Base-by-base conservation (phyloP, 352 stramenopile genomes). In the Pilasporangium apinafurcum region DNA sequence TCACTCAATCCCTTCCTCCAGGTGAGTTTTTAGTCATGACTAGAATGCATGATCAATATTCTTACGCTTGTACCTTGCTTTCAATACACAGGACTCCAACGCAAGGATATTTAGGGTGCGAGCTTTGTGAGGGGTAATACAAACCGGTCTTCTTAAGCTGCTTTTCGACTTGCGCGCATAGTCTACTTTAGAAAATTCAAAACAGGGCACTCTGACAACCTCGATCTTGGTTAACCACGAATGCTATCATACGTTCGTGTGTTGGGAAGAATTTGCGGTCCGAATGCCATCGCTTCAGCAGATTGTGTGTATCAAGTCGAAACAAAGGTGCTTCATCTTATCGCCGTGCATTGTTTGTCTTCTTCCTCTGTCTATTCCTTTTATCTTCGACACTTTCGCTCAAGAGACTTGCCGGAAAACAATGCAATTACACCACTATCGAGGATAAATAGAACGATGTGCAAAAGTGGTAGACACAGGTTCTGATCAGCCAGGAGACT, bases 1-100 rank as follows among this genome's bases (percentile, higher is more conserved):
- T 99, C 49, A 98, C 95, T 51, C 96, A 99, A 83, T 98, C 94
- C 53, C 83, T 99, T 56, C 97, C 97, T 42, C 96, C 96, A 68
- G 96, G 96, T 90, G 69, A 46, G 74, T 39, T n/a, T 9, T 47
- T 12, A 28, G 9, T 9, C 14, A 34, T 2, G 3, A 20, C 16
- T 24, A 8, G 14, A n/a, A n/a, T n/a, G n/a, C n/a, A n/a, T n/a
- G n/a, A n/a, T 33, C 28, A 3, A n/a, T 22, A 1, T 37, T 24
- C 1, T 18, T n/a, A 9, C 8, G 5, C 18, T 4, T 39, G 6
- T n/a, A 29, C 12, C 12, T 33, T 16, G 28, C 21, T 41, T 12
- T n/a, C 16, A 20, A 5, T 16, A 8, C 8, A 36, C 60, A 92
- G 79, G 80, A 83, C 80, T 94, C 59, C 82, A 92, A 68, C 82